Base-by-base conservation (phyloP, 2,329 filamentous ascomycete species). In the Cladosporium austrohemisphaericum region DNA sequence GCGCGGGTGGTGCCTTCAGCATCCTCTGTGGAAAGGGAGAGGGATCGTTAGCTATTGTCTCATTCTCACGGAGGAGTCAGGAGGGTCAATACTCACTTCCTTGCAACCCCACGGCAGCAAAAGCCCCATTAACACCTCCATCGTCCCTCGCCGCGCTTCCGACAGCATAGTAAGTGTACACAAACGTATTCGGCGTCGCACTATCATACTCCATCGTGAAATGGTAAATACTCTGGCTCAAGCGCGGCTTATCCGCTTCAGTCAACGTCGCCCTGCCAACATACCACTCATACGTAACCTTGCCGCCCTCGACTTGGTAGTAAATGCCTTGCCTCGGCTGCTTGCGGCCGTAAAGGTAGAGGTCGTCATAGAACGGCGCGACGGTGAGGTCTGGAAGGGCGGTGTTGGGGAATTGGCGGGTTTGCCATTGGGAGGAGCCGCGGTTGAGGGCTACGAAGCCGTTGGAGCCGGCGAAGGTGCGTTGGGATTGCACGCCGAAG, bases 281-380 rank as follows among this genome's bases (percentile, higher is more conserved):
- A 31, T 64, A 62, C 32, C 59, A 67, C 50, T 67, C 65, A 20
- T 55, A 64, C 3, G 57, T 64, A 1, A 67, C 57, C 4, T 54
- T 57, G 1, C 52, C 53, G 5, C 29, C 33, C n/a, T 58, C 56
- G 20, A 56, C 19, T 25, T 63, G 53, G 49, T 67, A 69, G 44
- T 58, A 69, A 45, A 68, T 63, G 11, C 66, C 65, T 31, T 65
- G 55, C 16, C 28, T 31, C 16, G 54, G 50, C 9, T 44, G 43
- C 18, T 47, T 14, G 19, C 41, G 31, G 11, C 53, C 55, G 37
- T 55, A 57, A 10, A 65, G 51, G 47, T 57, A 60, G 3, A 65
- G 55, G 48, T 69, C 66, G 44, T 66, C 63, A 53, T 61, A 65
- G 49, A 64, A 63, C 4, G 65, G 61, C 3, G 51, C 57, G 16